Percentiles rank a stretch among this genome's conserved stretches.
phyloP scores from a whole-genome alignment of 2,329 filamentous ascomycete species.

The Exophiala calicioides region DNA sequence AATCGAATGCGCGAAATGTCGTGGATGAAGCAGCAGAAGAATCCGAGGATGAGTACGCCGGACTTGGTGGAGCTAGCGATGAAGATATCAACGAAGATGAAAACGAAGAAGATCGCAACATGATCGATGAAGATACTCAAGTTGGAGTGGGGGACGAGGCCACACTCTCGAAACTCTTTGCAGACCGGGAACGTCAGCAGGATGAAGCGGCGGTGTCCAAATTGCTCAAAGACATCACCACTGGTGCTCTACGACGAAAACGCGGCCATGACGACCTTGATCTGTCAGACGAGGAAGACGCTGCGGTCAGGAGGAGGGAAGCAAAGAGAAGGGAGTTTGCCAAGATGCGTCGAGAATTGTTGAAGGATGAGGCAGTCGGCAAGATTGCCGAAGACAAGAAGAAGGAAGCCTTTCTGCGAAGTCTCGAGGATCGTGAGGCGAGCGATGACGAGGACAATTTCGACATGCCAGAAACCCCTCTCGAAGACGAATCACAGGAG shows the following conservation, averaged over 20 bases:
- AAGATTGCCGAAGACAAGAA: constrained; percentile 88
- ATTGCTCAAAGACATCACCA: constrained; percentile 89
- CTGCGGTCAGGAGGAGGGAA: constrained; percentile 72
- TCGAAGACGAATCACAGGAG: constrained; percentile 22
- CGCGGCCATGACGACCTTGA: constrained; percentile 75
- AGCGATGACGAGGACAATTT: constrained; percentile 75
- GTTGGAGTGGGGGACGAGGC: constrained; percentile 76
- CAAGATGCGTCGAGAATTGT: constrained; percentile 84
- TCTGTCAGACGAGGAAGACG: constrained; percentile 88
- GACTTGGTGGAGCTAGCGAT: constrained; percentile 84
- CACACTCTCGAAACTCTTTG: constrained; percentile 81
- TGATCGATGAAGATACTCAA: constrained; percentile 79
- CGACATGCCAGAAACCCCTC: constrained; percentile 38
- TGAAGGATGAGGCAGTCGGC: constrained; percentile 84
- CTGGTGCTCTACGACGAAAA: constrained; percentile 81
- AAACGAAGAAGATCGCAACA: constrained; percentile 73
- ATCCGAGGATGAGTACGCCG: constrained; percentile 97
- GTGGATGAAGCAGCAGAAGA: constrained; percentile 90
- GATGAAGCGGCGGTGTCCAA: constrained; percentile 89
- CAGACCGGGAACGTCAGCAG: constrained; percentile 73
- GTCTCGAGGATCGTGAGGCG: constrained; percentile 80
- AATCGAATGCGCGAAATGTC: constrained; percentile 82
- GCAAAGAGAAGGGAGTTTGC: constrained; percentile 86
- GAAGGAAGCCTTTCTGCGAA: constrained; percentile 84
- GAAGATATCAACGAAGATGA: constrained; percentile 75